phyloP scores from a whole-genome alignment of 257 asterid species.

The Nicotiana attenuata region DNA sequence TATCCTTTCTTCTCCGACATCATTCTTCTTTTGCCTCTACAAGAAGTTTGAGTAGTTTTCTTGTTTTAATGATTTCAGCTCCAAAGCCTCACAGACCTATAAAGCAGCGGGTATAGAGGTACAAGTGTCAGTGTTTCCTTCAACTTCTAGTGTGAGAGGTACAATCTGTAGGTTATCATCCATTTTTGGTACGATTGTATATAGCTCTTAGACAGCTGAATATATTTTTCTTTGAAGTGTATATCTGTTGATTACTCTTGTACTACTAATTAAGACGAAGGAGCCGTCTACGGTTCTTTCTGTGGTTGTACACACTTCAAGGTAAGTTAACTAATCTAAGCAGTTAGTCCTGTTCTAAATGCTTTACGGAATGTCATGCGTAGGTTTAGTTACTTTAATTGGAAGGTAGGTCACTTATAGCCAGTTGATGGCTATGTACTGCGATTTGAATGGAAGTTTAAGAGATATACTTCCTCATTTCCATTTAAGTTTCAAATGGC shows the following conservation, averaged over 20 bases:
- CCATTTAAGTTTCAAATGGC: background rate
- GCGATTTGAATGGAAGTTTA: background rate
- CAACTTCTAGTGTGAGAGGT: background rate
- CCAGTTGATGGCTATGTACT: background rate
- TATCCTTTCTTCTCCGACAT: background rate
- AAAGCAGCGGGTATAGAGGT: conserved; percentile 16
- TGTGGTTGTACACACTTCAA: background rate
- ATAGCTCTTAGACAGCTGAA: background rate
- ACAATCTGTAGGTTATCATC: background rate
- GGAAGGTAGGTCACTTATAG: background rate
- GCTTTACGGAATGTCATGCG: background rate
- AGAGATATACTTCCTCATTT: background rate
- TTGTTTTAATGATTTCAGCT: conserved; percentile 26
- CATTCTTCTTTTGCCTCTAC: background rate
- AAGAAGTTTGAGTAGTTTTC: background rate
- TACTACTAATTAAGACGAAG: background rate
- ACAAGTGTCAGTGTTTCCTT: background rate
- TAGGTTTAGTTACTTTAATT: no score
- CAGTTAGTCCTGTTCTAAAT: background rate
- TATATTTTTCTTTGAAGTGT: background rate
- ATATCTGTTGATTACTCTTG: background rate
- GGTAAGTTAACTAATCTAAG: background rate
- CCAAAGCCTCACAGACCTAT: conserved; percentile 76
- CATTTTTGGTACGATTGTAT: background rate
- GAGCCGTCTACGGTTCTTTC: background rate